Evolutionary conservation across 2,329 filamentous ascomycete species (phyloP).

Genomic region (Trichoderma asperellum): DNA sequence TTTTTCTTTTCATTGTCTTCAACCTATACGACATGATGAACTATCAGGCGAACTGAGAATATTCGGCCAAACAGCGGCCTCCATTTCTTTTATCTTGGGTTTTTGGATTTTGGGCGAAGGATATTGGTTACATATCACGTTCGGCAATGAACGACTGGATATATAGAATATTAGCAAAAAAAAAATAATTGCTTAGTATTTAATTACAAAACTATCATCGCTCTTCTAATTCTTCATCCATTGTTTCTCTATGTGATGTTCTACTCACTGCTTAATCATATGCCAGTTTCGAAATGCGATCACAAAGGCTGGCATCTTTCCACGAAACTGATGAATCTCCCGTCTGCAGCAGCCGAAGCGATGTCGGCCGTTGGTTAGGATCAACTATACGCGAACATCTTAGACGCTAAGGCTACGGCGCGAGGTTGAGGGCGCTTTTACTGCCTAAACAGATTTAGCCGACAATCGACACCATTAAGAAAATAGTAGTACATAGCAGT

Average conservation of each 20-base stretch:
- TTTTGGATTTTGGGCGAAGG: neutral
- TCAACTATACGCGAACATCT: neutral
- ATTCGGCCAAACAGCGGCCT: neutral
- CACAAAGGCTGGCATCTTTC: neutral
- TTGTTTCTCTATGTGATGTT: neutral
- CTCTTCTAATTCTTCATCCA: neutral
- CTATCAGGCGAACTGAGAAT: conserved; percentile 1
- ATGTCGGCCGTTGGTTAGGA: neutral
- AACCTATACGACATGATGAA: conserved; percentile 4
- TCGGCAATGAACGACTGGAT: neutral
- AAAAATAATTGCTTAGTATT: conserved; percentile 13
- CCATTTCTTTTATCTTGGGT: neutral
- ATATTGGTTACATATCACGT: neutral
- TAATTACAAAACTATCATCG: conserved; percentile 5
- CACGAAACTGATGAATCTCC: neutral
- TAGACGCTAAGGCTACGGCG: neutral
- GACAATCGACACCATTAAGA: neutral
- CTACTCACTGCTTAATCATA: too few relatives aligned
- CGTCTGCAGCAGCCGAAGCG: neutral
- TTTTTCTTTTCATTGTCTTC: neutral
- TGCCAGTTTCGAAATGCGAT: neutral
- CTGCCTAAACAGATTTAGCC: conserved; percentile 20
- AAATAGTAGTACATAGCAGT: neutral
- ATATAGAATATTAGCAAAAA: conserved; percentile 11
- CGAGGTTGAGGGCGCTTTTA: conserved; percentile 6